phyloP scores from a whole-genome alignment of 495 filamentous ascomycete genomes.

The Aspergillus cristatus region DNA sequence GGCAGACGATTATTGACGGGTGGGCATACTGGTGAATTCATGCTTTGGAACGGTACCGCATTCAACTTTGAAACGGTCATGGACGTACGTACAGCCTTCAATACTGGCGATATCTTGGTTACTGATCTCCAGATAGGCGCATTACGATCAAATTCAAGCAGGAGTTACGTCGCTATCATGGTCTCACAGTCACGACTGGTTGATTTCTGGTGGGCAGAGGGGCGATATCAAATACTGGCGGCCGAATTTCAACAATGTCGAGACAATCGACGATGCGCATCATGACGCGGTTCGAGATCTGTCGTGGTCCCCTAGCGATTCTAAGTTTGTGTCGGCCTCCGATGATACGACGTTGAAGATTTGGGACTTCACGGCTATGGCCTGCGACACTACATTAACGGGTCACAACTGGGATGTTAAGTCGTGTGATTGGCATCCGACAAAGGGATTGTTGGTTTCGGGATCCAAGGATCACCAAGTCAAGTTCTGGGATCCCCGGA shows the following conservation, averaged over 20 bases:
- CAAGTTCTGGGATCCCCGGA: constrained; percentile 95
- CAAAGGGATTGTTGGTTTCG: constrained; percentile 87
- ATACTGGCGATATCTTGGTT: not conserved
- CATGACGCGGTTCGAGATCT: constrained; percentile 81
- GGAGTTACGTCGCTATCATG: constrained; percentile 82
- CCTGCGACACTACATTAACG: constrained; percentile 67
- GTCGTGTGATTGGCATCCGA: constrained; percentile 94
- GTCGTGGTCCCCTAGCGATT: constrained; percentile 86
- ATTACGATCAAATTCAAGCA: constrained; percentile 60
- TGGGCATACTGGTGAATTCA: constrained; percentile 94
- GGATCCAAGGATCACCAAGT: constrained; percentile 96
- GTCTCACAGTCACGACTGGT: constrained; percentile 93
- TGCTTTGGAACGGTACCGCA: constrained; percentile 94
- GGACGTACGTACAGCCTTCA: constrained; percentile 46
- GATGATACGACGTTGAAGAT: constrained; percentile 91
- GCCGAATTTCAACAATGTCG: constrained; percentile 97
- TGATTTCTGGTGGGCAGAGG: constrained; percentile 90
- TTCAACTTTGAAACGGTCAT: constrained; percentile 99
- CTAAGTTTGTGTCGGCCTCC: constrained; percentile 91
- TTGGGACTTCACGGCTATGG: constrained; percentile 86
- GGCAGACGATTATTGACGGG: constrained; percentile 84
- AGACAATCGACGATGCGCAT: constrained; percentile 87
- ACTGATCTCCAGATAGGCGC: constrained; percentile 44
- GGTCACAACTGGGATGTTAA: constrained; percentile 97
- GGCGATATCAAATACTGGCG: constrained; percentile 98